Conservation (phyloP, 805 yeast species). For the Teunomyces stri region DNA sequence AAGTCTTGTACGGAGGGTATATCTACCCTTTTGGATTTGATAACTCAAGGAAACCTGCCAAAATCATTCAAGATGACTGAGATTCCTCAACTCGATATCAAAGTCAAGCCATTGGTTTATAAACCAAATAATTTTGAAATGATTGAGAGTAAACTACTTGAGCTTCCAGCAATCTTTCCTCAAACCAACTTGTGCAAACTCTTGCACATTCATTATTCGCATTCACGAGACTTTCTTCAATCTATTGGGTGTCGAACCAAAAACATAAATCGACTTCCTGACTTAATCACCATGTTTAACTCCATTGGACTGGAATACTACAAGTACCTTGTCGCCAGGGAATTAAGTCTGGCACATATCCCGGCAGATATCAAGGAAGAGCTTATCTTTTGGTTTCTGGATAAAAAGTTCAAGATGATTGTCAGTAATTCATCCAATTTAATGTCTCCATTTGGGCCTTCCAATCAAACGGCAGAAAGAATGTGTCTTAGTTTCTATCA, state of each 20-base stretch:
- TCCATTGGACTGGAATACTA: conserved; percentile 16
- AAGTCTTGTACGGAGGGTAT: not conserved
- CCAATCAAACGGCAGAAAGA: not conserved
- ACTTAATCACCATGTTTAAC: conserved; percentile 15
- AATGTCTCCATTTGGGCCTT: conserved; percentile 11
- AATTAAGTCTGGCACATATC: conserved; percentile 4
- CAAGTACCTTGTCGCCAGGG: conserved; percentile 8
- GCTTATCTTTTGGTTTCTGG: conserved; percentile 5
- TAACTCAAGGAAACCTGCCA: not conserved
- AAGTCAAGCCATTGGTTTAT: not conserved
- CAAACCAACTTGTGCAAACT: conserved; percentile 6
- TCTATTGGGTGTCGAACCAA: conserved; percentile 2
- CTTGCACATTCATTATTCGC: conserved; percentile 11
- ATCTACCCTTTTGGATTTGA: not conserved
- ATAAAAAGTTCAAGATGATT: conserved; percentile 14
- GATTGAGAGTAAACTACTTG: not conserved
- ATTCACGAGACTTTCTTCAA: conserved; percentile 13
- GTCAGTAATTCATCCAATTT: conserved; percentile 9
- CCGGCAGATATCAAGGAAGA: conserved; percentile 8
- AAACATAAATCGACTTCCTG: conserved; percentile 10
- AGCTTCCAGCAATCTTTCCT: conserved; percentile 4
- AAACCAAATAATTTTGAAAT: not conserved
- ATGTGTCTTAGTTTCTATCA: conserved; percentile 5
- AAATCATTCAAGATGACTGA: not conserved
- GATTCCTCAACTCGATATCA: not conserved